phyloP scores from a whole-genome alignment of 768 basidiomycete species.

The Mycena pura region DNA sequence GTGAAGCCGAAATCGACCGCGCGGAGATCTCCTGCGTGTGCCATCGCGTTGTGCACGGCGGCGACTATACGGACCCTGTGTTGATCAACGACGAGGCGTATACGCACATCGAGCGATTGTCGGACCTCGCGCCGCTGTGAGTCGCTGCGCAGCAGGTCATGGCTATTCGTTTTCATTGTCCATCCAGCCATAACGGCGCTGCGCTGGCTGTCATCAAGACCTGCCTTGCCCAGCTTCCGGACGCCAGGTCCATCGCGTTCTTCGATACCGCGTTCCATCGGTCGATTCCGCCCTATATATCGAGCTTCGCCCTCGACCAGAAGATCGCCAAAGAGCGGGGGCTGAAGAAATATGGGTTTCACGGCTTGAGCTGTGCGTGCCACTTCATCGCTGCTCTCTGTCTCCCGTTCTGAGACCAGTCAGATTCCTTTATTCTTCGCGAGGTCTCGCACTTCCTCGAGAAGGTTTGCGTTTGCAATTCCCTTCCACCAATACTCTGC shows the following conservation, averaged over 20 bases:
- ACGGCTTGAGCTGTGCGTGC: constrained; percentile 76
- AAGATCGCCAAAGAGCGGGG: constrained; percentile 65
- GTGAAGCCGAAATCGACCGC: constrained; percentile 49
- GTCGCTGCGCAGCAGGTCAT: background rate
- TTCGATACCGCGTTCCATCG: constrained; percentile 91
- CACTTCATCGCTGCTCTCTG: background rate
- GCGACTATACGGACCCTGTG: constrained; percentile 75
- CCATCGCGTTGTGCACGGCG: constrained; percentile 89
- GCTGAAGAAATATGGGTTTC: constrained; percentile 90
- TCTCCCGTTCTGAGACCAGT: background rate
- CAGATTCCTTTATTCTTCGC: constrained; percentile 74
- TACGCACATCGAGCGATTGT: constrained; percentile 75
- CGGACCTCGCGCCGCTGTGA: constrained; percentile 81
- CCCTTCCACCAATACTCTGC: background rate
- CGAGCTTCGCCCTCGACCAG: constrained; percentile 80
- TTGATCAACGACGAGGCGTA: constrained; percentile 70
- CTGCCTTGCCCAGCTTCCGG: constrained; percentile 66
- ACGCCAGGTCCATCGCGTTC: constrained; percentile 78
- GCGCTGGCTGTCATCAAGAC: constrained; percentile 59
- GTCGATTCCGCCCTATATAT: constrained; percentile 76
- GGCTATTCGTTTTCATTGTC: background rate
- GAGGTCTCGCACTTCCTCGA: constrained; percentile 63
- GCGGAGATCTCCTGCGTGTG: constrained; percentile 61
- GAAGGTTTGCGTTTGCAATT: constrained; percentile 49
- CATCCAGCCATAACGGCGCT: constrained; percentile 64